phyloP scores from a whole-genome alignment of 345 rosid genomes.

The Citrus mangshanensis region DNA sequence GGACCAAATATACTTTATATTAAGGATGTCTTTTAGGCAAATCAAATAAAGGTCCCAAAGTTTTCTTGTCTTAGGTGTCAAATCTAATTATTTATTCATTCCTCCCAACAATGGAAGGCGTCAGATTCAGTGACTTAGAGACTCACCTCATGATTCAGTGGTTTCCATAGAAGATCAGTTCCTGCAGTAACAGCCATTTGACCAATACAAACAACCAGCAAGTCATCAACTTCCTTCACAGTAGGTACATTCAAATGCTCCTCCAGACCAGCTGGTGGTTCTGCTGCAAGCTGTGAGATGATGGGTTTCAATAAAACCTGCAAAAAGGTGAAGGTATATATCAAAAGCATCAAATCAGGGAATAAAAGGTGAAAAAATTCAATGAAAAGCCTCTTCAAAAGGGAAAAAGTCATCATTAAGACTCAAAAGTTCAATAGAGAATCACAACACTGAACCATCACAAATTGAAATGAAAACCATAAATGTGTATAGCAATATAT shows the following conservation, averaged over 20 bases:
- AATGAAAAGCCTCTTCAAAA: neutral
- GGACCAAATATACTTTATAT: neutral
- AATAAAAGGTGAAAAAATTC: neutral
- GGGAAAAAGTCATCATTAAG: neutral
- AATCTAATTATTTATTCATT: neutral
- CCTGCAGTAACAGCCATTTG: slow-evolving; percentile 95
- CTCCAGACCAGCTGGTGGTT: slow-evolving; percentile 57
- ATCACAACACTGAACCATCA: neutral
- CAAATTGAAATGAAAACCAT: neutral
- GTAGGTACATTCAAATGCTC: slow-evolving; percentile 61
- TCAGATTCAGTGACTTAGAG: neutral
- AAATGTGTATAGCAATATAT: neutral
- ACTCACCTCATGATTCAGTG: slow-evolving; percentile 86
- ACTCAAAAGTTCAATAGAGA: neutral
- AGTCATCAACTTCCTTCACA: slow-evolving; percentile 67
- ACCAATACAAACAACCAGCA: slow-evolving; percentile 70
- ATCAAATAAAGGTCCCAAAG: neutral
- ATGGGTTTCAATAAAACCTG: slow-evolving; percentile 86
- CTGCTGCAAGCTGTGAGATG: slow-evolving; percentile 64
- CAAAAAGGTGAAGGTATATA: slow-evolving; percentile 11
- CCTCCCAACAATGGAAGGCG: neutral
- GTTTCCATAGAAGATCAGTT: slow-evolving; percentile 88
- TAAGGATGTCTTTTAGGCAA: neutral
- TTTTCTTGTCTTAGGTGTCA: neutral
- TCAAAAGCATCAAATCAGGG: slow-evolving; percentile 4